Percentiles rank a stretch among this genome's conserved stretches.
phyloP scores from a whole-genome alignment of 2,329 filamentous ascomycete species.

The Xylariomycetidae sp. region DNA sequence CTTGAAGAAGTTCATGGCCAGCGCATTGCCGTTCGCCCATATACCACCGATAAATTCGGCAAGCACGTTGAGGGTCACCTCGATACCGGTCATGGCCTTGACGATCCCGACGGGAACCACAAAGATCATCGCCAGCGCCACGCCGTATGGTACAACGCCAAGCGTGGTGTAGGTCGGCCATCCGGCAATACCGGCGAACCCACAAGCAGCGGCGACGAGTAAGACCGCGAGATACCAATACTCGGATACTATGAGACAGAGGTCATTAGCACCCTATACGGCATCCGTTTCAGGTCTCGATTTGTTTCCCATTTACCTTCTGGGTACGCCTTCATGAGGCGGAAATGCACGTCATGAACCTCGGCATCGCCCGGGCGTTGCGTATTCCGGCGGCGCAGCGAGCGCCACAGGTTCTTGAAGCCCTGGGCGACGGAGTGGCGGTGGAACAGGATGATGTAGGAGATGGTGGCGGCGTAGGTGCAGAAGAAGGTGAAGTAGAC shows the following conservation, averaged over 20 bases:
- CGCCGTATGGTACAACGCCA: slow-evolving; percentile 55
- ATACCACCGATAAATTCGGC: slow-evolving; percentile 72
- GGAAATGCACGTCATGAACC: slow-evolving; percentile 59
- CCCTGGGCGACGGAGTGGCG: too few relatives aligned
- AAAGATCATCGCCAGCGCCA: slow-evolving; percentile 54
- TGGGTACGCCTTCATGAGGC: slow-evolving; percentile 56
- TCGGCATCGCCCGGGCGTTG: too few relatives aligned
- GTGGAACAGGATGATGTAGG: slow-evolving; percentile 53
- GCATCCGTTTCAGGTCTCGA: too few relatives aligned
- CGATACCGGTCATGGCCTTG: slow-evolving; percentile 57
- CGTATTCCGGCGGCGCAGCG: too few relatives aligned
- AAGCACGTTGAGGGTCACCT: slow-evolving; percentile 61
- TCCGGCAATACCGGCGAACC: slow-evolving; percentile 48
- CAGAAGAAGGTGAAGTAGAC: slow-evolving; percentile 63
- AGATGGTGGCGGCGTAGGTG: slow-evolving; percentile 57
- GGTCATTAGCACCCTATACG: too few relatives aligned
- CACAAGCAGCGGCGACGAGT: slow-evolving; percentile 48
- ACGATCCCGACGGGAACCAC: slow-evolving; percentile 58
- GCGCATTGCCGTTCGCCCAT: slow-evolving; percentile 64
- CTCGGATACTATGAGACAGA: slow-evolving; percentile 51
- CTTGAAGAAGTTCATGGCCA: slow-evolving; percentile 77
- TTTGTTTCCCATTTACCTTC: too few relatives aligned
- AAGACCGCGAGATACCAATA: slow-evolving; percentile 55
- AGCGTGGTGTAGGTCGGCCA: slow-evolving; percentile 53
- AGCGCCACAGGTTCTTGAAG: too few relatives aligned